Base-by-base conservation (phyloP, 805 yeast genomes). In the Hermanozyma aechmeae region DNA sequence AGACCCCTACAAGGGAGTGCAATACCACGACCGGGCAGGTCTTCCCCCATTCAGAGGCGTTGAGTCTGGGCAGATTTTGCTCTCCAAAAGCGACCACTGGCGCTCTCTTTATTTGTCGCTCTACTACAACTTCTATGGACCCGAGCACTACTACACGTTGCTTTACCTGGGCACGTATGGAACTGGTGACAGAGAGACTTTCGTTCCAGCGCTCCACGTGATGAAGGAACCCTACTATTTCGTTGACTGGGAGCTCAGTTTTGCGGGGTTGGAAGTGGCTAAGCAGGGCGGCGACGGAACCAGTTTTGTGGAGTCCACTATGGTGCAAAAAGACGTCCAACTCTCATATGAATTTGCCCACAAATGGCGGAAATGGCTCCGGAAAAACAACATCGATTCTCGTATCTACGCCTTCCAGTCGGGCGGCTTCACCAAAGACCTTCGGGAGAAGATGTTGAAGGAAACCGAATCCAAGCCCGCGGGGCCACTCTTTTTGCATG, bases 1-100 rank as follows among this genome's bases (percentile, higher is more conserved):
- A 23, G 38, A 54, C 23, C 38, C 37, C 19, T 29, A 39, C 12
- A 28, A 20, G 3, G 45, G 42, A 10, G 33, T 50, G 4, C 31
- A 44, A 16, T 54, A 38, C 35, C 65, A 60, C 32, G 65, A 60
- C 35, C 37, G 49, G 11, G 53, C 46, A 3, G 58, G 59, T 1
- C 20, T 55, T 6, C 63, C 62, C 1, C 31, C 42, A 8, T 38
- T 49, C 20, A 31, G 39, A 21, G 42, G 55, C n/a, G 48, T 43
- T 9, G 66, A 60, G 38, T 39, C 60, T 1, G 60, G 64, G 6
- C 65, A 57, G 37, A 39, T 60, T 38, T 53, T 58, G 9, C 39
- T 59, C 25, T 51, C 55, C 14, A 60, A 60, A 34, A 32, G 49
- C 11, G 45, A 43, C 24, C 66, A 57, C 31, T 48, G 51, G 30